These are phyloP conservation scores for Ophiostoma ips DNA, from an alignment of 2,329 filamentous ascomycete genomes.

Conservation along the genomic window DNA sequence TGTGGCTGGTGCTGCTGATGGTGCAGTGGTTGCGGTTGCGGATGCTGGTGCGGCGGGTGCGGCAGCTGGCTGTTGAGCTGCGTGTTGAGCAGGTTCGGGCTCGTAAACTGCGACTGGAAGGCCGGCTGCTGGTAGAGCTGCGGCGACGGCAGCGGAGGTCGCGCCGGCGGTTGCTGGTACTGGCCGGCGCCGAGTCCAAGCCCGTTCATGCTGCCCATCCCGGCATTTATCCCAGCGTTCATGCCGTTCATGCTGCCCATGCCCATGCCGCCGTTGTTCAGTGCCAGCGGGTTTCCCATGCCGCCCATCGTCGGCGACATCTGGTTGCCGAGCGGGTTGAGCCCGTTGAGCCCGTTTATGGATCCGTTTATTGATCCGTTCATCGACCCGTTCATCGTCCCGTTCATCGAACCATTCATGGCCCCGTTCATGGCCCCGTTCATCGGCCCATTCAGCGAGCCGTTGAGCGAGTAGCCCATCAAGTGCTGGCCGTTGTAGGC, in stretches of 20 bases:
- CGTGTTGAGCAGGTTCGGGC: conserved; percentile 4
- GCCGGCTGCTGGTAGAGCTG: conserved; percentile 10
- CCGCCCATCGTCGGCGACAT: conserved; percentile 6
- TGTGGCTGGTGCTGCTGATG: background rate
- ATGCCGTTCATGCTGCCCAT: background rate
- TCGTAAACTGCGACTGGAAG: conserved; percentile 4
- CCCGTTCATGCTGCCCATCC: background rate
- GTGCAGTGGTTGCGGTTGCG: background rate
- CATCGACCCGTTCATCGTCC: background rate
- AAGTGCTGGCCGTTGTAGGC: conserved; percentile 25
- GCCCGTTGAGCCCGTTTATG: background rate
- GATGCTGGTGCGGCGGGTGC: background rate
- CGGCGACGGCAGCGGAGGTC: conserved; percentile 9
- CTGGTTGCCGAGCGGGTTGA: conserved; percentile 1
- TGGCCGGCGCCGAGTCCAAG: conserved; percentile 1
- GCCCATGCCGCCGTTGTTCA: background rate
- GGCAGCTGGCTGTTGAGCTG: conserved; percentile 2
- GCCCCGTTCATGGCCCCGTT: background rate
- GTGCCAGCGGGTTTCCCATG: conserved; percentile 1
- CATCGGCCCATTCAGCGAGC: background rate
- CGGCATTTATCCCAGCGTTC: too few species aligned
- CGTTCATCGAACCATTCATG: background rate
- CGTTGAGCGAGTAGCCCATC: conserved; percentile 11
- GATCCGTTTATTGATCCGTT: background rate
- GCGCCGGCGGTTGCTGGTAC: conserved; percentile 3